A percentile compares a stretch with the other conserved stretches of the same genome.
phyloP scores from a whole-genome alignment of 164 flowering plant species.

The Aristolochia contorta region DNA sequence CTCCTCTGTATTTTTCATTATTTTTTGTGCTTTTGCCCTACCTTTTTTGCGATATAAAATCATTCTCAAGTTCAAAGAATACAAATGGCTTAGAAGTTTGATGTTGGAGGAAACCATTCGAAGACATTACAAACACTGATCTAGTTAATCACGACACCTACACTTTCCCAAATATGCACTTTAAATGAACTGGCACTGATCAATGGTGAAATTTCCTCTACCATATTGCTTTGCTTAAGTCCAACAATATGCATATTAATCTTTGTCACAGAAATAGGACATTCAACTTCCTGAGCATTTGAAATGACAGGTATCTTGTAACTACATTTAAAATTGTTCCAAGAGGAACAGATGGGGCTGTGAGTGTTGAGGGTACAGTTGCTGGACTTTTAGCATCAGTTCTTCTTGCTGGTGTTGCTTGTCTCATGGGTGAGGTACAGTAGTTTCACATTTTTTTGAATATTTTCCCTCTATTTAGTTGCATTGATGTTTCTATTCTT shows the following conservation, averaged over 20 bases:
- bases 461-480: not conserved
- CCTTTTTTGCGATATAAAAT: not conserved
- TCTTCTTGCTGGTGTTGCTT: slow-evolving; percentile 63
- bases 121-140: too few species aligned
- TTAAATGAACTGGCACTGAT: too few species aligned
- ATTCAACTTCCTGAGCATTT: slow-evolving; percentile 6
- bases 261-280: slow-evolving; percentile 3
- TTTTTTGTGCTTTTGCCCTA: not conserved
- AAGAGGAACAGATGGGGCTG: slow-evolving; percentile 95
- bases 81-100: not conserved
- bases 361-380: slow-evolving; percentile 87
- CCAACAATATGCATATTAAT: not conserved
- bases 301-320: slow-evolving; percentile 61
- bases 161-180: too few species aligned
- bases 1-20: not conserved
- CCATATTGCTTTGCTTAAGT: too few species aligned
- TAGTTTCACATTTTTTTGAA: not conserved
- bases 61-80: not conserved
- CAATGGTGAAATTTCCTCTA: too few species aligned
- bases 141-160: too few species aligned
- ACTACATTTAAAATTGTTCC: slow-evolving; percentile 88
- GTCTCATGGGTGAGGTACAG: slow-evolving; percentile 55
- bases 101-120: too few species aligned
- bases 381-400: slow-evolving; percentile 80
- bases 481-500: not conserved